These are phyloP conservation scores for Trichosanthes cucumerina DNA, from an alignment of 306 rosid genomes.

Conservation along the genomic window DNA sequence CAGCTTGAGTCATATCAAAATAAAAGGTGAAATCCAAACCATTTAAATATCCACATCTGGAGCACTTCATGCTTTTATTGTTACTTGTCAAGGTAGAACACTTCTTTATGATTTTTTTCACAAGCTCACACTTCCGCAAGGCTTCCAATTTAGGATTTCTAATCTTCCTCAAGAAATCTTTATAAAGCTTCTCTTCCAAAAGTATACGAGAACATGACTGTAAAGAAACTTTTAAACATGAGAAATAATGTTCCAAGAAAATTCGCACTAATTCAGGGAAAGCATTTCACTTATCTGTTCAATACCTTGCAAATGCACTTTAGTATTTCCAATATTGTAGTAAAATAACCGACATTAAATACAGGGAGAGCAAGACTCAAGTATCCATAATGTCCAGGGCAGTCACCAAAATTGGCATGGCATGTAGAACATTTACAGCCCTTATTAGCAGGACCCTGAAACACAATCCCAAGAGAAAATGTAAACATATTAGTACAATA, in stretches of 20 bases:
- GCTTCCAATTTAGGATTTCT: slow-evolving; percentile 49
- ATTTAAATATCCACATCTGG: slow-evolving; percentile 52
- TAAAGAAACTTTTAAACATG: slow-evolving; percentile 16
- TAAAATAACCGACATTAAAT: slow-evolving; percentile 55
- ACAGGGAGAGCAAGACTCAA: slow-evolving; percentile 64
- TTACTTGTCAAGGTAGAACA: slow-evolving; percentile 29
- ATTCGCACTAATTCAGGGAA: background rate
- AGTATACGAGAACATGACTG: slow-evolving; percentile 78
- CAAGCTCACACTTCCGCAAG: slow-evolving; percentile 34
- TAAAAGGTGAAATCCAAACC: slow-evolving; percentile 38
- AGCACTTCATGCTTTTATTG: slow-evolving; percentile 43
- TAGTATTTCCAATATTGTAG: slow-evolving; percentile 43
- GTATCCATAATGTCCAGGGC: slow-evolving; percentile 89
- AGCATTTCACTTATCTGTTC: background rate
- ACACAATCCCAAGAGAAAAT: background rate
- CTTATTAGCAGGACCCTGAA: slow-evolving; percentile 77
- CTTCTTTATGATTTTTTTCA: slow-evolving; percentile 37
- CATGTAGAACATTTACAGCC: slow-evolving; percentile 53
- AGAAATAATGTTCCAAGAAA: background rate
- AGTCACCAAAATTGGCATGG: slow-evolving; percentile 38
- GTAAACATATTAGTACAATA: background rate
- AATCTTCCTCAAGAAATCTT: slow-evolving; percentile 44
- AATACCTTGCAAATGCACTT: slow-evolving; percentile 94
- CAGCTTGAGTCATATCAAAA: slow-evolving; percentile 3
- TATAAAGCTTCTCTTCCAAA: slow-evolving; percentile 32